Evolutionary conservation across 2,329 filamentous ascomycete genomes (phyloP), one percentile per base, ranked within the genome.

Genomic region (Ceratocystis huliohia): DNA sequence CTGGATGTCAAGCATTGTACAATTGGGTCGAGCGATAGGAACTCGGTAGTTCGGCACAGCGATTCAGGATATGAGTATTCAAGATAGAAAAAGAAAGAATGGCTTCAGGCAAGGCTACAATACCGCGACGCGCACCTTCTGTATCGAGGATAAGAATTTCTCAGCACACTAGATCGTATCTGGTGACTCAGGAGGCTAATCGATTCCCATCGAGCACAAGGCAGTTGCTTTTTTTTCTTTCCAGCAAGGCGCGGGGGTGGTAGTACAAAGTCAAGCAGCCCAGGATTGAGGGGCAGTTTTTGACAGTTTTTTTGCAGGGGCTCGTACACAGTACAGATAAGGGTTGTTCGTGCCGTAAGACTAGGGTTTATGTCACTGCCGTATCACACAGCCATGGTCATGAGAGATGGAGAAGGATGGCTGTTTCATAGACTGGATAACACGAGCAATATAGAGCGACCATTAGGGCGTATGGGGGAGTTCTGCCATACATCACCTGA

Each of bases 1-100:
- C 71, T 83, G 81, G 66, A 91, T 81, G 79, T 92, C 89, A 71
- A 91, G 81, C 88, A 91, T 91, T 44, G 69, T 76, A 71, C 30
- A 37, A 63, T 63, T 67, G 65, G 37, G 44, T 41, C 17, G 45
- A 37, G 33, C 33, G 33, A 10, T 2, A 37, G 33, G 10, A 4
- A 1, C 33, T 37, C 22, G 41, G 1, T 46, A 45, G 33, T 8
- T 41, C 17, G 13, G 15, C 2, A n/a, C 13, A 15, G n/a, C 57
- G 13, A 45, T 17, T n/a, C 44, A 45, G 28, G 10, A 28, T 22
- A 15, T 13, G 25, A 53, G 25, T 53, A 13, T 53, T 53, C 20
- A n/a, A 28, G 63, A 46, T 5, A 10, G 30, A 20, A 30, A 65
- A 30, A 61, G 64, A 5, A 28, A 25, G 22, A 8, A 15, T 5